Conservation (phyloP, 2,329 filamentous ascomycete genomes). For the Fusarium sp. region DNA sequence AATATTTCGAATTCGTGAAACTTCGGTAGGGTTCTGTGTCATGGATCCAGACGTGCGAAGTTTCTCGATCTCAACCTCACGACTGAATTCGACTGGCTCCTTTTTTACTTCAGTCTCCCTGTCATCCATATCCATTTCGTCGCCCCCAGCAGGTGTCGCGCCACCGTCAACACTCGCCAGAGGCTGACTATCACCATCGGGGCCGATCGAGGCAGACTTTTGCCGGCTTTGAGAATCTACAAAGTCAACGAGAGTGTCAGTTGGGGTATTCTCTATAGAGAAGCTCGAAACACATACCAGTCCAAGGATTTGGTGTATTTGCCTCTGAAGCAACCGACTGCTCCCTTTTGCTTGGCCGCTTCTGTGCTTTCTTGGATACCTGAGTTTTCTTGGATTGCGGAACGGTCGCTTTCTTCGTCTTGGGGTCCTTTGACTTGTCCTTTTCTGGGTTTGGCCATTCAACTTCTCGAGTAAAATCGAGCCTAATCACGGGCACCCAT, state of each 20-base stretch:
- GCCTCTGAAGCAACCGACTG: conserved; percentile 63
- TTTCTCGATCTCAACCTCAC: conserved; percentile 95
- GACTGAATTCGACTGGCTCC: conserved; percentile 69
- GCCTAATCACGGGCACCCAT: conserved; percentile 84
- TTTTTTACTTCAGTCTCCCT: conserved; percentile 56
- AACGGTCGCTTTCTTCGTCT: conserved; percentile 75
- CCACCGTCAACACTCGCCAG: conserved; percentile 55
- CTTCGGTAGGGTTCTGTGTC: conserved; percentile 98
- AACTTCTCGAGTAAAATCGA: conserved; percentile 89
- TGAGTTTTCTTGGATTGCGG: conserved; percentile 65
- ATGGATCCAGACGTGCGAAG: conserved; percentile 93
- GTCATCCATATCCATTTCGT: conserved; percentile 67
- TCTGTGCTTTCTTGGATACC: conserved; percentile 66
- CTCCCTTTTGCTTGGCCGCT: conserved; percentile 63
- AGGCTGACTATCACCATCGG: conserved; percentile 57
- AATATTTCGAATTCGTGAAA: conserved; percentile 94
- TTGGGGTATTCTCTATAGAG: neutral
- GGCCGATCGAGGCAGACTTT: conserved; percentile 55
- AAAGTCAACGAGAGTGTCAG: conserved; percentile 50
- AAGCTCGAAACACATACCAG: conserved; percentile 43
- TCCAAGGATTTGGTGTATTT: conserved; percentile 63
- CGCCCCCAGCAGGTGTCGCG: conserved; percentile 55
- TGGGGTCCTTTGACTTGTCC: conserved; percentile 76
- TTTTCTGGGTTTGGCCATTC: conserved; percentile 97
- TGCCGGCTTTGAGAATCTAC: conserved; percentile 57